Percentiles rank a stretch among this genome's conserved stretches.
These are phyloP conservation scores for Oryza coarctata DNA, from an alignment of 176 grass and related monocot genomes.

Conservation along the genomic window DNA sequence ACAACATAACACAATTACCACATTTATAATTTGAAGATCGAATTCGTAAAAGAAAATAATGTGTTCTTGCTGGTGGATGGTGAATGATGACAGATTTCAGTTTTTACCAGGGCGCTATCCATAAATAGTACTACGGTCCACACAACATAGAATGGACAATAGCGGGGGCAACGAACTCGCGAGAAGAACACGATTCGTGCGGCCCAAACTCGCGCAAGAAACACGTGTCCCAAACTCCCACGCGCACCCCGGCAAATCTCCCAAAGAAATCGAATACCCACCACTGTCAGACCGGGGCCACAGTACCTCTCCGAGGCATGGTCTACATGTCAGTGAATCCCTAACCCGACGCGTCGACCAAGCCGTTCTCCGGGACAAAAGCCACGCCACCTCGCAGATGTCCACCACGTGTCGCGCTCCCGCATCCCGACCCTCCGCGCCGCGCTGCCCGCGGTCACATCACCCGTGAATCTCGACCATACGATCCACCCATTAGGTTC, in stretches of 20 bases:
- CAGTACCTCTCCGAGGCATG: rapidly evolving
- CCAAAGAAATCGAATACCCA: rapidly evolving
- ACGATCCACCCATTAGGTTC: rapidly evolving
- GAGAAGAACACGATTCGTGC: constrained; percentile 44
- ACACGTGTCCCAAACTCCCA: neutral
- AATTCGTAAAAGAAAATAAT: too few species aligned
- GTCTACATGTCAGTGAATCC: neutral
- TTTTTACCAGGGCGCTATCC: neutral
- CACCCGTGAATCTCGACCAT: rapidly evolving
- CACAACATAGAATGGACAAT: neutral
- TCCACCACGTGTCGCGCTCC: neutral
- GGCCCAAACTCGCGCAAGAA: constrained; percentile 29
- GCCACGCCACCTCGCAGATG: neutral
- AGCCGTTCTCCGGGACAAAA: rapidly evolving
- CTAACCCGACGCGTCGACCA: neutral
- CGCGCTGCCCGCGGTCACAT: constrained; percentile 30
- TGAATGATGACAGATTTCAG: neutral
- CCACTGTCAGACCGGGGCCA: neutral
- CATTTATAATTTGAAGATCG: too few species aligned
- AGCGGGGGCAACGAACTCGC: neutral
- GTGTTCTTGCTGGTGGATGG: too few species aligned
- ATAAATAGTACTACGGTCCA: neutral
- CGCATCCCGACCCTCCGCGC: neutral
- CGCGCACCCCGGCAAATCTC: neutral
- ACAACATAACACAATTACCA: neutral